phyloP scores from a whole-genome alignment of 352 stramenopile genomes.

The Globisporangium okanoganense region DNA sequence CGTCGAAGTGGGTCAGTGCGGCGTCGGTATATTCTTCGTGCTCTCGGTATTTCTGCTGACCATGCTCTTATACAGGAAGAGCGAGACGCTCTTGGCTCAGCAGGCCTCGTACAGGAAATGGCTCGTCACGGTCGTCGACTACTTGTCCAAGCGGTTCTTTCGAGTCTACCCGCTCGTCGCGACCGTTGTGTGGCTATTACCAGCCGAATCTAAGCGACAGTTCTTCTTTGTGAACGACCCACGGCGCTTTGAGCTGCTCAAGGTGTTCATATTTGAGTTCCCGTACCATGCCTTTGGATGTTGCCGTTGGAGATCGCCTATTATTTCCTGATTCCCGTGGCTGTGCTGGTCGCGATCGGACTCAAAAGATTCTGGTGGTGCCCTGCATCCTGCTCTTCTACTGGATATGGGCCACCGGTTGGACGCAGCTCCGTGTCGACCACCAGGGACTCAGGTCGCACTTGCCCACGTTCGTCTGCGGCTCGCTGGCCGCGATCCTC shows the following conservation, averaged over 20 bases:
- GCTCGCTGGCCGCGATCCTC: conserved; percentile 30
- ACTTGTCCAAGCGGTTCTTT: conserved; percentile 46
- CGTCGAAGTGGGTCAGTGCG: conserved; percentile 8
- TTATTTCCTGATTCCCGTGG: conserved; percentile 32
- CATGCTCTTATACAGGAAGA: conserved; percentile 21
- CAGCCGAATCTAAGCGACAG: conserved; percentile 19
- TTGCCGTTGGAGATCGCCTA: conserved; percentile 45
- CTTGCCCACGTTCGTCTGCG: conserved; percentile 33
- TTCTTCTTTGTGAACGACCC: conserved; percentile 25
- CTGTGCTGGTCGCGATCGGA: conserved; percentile 11
- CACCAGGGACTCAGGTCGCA: conserved; percentile 26
- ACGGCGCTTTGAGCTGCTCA: conserved; percentile 22
- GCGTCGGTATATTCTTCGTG: conserved; percentile 23
- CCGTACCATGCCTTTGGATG: conserved; percentile 48
- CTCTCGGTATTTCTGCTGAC: conserved; percentile 24
- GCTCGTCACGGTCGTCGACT: conserved; percentile 23
- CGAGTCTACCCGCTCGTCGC: conserved; percentile 51
- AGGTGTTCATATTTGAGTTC: conserved; percentile 25
- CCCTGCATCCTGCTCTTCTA: conserved; percentile 9
- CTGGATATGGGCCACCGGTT: conserved; percentile 13
- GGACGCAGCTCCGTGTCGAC: conserved; percentile 17
- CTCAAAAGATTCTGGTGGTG: conserved; percentile 18
- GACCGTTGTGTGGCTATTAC: conserved; percentile 25
- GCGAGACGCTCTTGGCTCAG: conserved; percentile 14
- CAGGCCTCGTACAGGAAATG: conserved; percentile 10